Conservation (phyloP, 371 early-diverging fungal genomes). For the Mucor racemosus region DNA sequence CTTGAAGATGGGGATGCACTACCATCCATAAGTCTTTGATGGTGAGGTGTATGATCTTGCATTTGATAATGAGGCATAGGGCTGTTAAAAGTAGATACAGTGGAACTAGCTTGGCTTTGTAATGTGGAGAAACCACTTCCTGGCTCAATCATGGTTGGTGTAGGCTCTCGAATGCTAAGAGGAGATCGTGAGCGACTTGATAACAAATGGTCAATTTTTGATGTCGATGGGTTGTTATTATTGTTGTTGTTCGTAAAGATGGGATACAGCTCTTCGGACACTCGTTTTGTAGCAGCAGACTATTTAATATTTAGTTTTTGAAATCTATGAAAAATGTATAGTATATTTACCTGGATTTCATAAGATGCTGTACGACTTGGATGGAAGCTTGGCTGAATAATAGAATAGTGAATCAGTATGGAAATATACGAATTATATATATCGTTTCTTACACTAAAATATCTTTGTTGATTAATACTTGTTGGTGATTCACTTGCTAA, state of each 20-base stretch:
- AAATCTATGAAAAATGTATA: neutral
- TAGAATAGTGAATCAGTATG: neutral
- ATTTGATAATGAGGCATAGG: neutral
- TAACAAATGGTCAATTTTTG: neutral
- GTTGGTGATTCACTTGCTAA: conserved; percentile 1
- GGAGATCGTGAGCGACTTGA: conserved; percentile 10
- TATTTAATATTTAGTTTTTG: neutral
- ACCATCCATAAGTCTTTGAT: neutral
- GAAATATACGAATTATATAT: neutral
- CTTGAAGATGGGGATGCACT: neutral
- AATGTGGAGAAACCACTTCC: conserved; percentile 20
- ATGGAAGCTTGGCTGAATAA: conserved; percentile 25
- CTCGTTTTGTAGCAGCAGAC: conserved; percentile 9
- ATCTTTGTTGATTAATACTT: neutral
- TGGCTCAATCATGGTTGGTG: conserved; percentile 24
- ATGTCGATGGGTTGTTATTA: neutral
- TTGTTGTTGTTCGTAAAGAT: conserved; percentile 8
- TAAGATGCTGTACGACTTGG: conserved; percentile 23
- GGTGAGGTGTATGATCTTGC: neutral
- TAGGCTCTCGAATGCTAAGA: conserved; percentile 10
- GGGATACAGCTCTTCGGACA: neutral
- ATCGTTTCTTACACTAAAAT: conserved; percentile 17
- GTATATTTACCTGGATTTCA: conserved; percentile 7
- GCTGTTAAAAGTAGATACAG: conserved; percentile 17
- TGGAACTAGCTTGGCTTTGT: conserved; percentile 20